Conservation (phyloP, 345 rosid genomes). For the Lepidium sativum region DNA sequence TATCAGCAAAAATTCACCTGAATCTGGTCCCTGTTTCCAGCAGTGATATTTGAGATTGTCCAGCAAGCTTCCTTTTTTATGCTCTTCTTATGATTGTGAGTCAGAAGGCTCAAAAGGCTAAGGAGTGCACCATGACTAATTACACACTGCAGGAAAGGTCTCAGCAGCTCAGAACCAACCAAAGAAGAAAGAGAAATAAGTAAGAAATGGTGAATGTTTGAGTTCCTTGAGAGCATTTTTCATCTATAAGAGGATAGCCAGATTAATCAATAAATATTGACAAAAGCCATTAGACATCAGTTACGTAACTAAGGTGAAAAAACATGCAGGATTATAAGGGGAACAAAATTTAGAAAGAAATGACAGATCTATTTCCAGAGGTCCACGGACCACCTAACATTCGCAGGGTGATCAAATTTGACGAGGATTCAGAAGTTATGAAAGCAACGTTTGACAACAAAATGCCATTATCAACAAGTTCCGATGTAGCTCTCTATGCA, state of each 20-base stretch:
- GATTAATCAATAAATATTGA: background rate
- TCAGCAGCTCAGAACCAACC: slow-evolving; percentile 14
- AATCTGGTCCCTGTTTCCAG: slow-evolving; percentile 93
- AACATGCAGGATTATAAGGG: background rate
- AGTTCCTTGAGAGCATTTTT: background rate
- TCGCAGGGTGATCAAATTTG: background rate
- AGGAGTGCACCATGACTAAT: slow-evolving; percentile 74
- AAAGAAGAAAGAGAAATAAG: background rate
- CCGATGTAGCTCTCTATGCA: background rate
- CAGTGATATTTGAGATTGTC: slow-evolving; percentile 97
- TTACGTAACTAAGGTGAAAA: background rate
- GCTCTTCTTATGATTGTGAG: slow-evolving; percentile 82
- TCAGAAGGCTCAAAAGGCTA: slow-evolving; percentile 69
- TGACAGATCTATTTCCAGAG: background rate
- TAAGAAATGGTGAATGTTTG: background rate
- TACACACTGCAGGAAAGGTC: slow-evolving; percentile 41
- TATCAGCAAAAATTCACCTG: slow-evolving; percentile 40
- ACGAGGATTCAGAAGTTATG: background rate
- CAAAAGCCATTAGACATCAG: background rate
- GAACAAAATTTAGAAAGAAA: background rate
- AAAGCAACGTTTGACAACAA: background rate
- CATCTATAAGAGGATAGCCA: background rate
- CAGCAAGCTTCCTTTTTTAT: slow-evolving; percentile 99
- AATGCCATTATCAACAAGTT: background rate
- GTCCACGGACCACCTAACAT: background rate